Evolutionary conservation across 202 grass and related monocot genomes (phyloP), one percentile per base, ranked within the genome.

Genomic region (Bolboschoenoplectus hybrid): DNA sequence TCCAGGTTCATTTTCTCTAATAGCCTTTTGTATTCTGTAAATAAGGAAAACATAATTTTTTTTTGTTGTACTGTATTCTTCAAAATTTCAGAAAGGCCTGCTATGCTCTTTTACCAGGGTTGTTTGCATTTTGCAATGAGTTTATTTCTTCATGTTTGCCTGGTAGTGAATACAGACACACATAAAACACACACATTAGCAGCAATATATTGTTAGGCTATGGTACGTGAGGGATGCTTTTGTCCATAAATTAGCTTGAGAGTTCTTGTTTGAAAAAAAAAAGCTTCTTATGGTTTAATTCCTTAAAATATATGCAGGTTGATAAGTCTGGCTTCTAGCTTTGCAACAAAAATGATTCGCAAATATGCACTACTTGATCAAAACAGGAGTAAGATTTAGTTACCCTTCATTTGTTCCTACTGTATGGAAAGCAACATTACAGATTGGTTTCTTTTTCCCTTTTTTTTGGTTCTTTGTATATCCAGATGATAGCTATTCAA

Each of bases 281-380:
- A 43, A 44, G 43, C 69, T 73, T 60, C 38, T 41, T 60, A 51
- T 61, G 38, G 4, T 60, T 53, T 61, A 61, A 43, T 80, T 61
- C 3, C 49, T 72, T 41, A 46, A 58, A 19, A 62, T n/a, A 78
- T 9, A 76, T 95, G 86, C 90, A 98, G 96, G 91, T 92, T 98
- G 82, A 89, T 98, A 89, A 71, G 84, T 88, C 88, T 98, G 89
- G 96, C 96, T 89, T 86, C 94, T 64, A 84, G 89, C 78, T 98
- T 95, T 92, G 91, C 93, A 49, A 98, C 91, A 9, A 92, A 89
- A 94, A 93, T 91, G 89, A 95, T 98, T 43, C 84, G 89, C 81
- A 87, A 50, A 83, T 98, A 98, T 91, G 93, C 90, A 34, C 43
- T 91, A 83, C 78, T 85, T 43, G 91, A 88, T 67, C 87, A 91